Conservation (phyloP, 306 rosid genomes). For the Elaeagnus macrophylla region DNA sequence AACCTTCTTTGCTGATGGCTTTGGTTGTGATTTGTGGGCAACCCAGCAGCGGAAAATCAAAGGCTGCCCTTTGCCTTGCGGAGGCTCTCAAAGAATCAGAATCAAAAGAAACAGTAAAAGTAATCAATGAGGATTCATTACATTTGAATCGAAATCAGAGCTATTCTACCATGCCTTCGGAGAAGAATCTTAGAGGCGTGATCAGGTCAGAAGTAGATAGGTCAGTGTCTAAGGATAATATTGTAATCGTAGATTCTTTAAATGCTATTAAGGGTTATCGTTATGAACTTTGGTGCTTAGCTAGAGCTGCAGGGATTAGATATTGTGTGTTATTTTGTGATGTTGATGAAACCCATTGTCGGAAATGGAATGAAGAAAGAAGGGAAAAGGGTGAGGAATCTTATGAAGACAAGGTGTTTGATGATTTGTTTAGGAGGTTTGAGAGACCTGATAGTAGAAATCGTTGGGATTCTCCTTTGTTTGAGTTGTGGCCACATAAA, state of each 20-base stretch:
- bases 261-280: constrained; percentile 89
- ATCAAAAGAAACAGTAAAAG: constrained; percentile 37
- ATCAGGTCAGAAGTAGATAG: constrained; percentile 89
- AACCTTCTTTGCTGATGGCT: constrained; percentile 52
- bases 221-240: constrained; percentile 57
- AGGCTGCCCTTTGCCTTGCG: constrained; percentile 42
- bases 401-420: constrained; percentile 61
- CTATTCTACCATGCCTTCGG: constrained; percentile 76
- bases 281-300: constrained; percentile 94
- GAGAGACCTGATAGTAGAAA: constrained; percentile 82
- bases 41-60: constrained; percentile 79
- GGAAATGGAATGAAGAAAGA: constrained; percentile 76
- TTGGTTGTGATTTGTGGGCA: constrained; percentile 91
- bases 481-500: constrained; percentile 68
- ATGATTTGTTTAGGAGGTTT: constrained; percentile 72
- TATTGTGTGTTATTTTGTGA: constrained; percentile 76
- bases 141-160: constrained; percentile 80
- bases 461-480: constrained; percentile 93
- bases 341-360: constrained; percentile 55
- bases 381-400: constrained; percentile 51
- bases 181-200: constrained; percentile 89
- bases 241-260: constrained; percentile 74
- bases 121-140: constrained; percentile 62
- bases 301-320: constrained; percentile 76
- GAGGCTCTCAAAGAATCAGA: constrained; percentile 67